Conservation (phyloP, 768 basidiomycete genomes). For the Leccinum disarticulatum region DNA sequence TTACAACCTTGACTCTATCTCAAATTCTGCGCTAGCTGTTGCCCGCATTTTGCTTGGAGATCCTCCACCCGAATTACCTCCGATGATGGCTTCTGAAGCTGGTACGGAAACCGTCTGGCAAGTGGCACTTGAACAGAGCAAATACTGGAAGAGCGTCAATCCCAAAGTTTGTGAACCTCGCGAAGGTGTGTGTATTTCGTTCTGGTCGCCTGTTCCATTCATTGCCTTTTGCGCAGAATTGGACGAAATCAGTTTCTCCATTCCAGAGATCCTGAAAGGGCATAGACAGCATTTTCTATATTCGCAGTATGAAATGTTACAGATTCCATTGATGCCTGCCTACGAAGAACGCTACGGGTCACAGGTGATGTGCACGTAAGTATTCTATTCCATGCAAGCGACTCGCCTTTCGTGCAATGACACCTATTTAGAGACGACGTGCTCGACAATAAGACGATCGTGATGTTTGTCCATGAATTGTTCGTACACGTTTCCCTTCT, state of each 20-base stretch:
- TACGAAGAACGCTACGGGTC: conserved; percentile 73
- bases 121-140: conserved; percentile 84
- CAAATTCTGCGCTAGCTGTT: conserved; percentile 84
- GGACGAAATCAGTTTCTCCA: conserved; percentile 60
- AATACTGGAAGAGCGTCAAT: conserved; percentile 87
- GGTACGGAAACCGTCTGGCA: conserved; percentile 90
- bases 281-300: conserved; percentile 86
- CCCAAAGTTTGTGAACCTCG: conserved; percentile 80
- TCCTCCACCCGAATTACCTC: conserved; percentile 70
- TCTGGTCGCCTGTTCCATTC: background rate
- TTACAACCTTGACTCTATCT: conserved; percentile 89
- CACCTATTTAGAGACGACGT: conserved; percentile 60
- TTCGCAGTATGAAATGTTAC: conserved; percentile 72
- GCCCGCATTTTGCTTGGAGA: conserved; percentile 87
- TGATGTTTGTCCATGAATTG: conserved; percentile 96
- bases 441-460: conserved; percentile 70
- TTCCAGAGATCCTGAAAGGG: conserved; percentile 84
- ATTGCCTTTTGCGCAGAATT: conserved; percentile 42
- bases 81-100: conserved; percentile 71
- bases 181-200: conserved; percentile 52
- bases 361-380: conserved; percentile 90
- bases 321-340: conserved; percentile 73
- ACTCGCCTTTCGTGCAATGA: conserved; percentile 2
- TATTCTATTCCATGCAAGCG: background rate
- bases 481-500: conserved; percentile 39